A percentile compares a stretch with the other conserved stretches of the same genome.
Evolutionary conservation across 2,329 filamentous ascomycete genomes (phyloP).

Genomic region (Raffaelea albimanens): DNA sequence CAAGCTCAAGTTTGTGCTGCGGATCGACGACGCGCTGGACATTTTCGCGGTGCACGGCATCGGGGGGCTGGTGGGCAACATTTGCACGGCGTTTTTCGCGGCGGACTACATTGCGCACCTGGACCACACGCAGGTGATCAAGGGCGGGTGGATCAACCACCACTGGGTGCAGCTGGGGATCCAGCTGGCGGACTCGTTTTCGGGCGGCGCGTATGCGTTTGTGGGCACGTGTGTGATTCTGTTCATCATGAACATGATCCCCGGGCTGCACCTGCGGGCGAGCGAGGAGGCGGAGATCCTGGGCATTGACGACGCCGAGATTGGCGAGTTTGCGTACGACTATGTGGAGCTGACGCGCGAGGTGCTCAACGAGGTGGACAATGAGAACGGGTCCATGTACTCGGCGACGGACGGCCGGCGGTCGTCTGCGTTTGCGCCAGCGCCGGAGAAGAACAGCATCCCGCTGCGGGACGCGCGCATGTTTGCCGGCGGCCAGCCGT

Average conservation of each 20-base stretch:
- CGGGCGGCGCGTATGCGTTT: constrained; percentile 72
- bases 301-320: constrained; percentile 82
- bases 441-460: constrained; percentile 35
- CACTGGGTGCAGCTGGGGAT: constrained; percentile 78
- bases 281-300: constrained; percentile 70
- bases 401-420: constrained; percentile 11
- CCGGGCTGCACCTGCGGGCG: constrained; percentile 65
- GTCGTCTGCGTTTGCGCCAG: neutral
- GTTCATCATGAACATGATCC: constrained; percentile 69
- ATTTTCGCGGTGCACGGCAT: constrained; percentile 79
- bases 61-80: constrained; percentile 69
- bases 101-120: constrained; percentile 76
- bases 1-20: constrained; percentile 77
- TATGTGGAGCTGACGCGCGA: constrained; percentile 74
- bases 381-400: constrained; percentile 19
- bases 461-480: constrained; percentile 35
- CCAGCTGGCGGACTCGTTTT: constrained; percentile 72
- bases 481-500: constrained; percentile 23
- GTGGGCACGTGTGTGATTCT: constrained; percentile 68
- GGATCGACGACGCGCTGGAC: constrained; percentile 77
- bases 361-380: constrained; percentile 13
- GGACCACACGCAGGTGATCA: constrained; percentile 58
- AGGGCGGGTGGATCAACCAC: constrained; percentile 73
- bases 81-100: constrained; percentile 74
- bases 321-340: constrained; percentile 93